Percentiles rank a stretch among this genome's conserved stretches.
Conservation (phyloP, 257 asterid genomes). For the Penstemon newberryi region DNA sequence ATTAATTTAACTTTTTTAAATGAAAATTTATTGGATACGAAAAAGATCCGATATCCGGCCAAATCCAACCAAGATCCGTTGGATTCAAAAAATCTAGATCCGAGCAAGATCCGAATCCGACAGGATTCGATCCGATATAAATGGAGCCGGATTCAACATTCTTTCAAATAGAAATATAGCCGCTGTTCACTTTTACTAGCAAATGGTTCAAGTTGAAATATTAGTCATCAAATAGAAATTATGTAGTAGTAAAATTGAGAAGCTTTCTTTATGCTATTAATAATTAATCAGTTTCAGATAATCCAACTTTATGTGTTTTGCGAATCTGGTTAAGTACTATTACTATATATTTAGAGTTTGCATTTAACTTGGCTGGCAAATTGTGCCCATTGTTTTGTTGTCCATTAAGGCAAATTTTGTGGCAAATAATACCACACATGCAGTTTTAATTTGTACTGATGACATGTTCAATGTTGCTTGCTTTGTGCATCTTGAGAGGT, state of each 20-base stretch:
- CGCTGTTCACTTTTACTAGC: not conserved
- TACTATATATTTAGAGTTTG: not conserved
- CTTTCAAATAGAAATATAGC: not conserved
- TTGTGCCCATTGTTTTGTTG: not conserved
- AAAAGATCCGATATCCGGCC: too few relatives aligned
- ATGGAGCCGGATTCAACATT: not conserved
- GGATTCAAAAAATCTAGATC: too few relatives aligned
- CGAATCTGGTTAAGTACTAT: not conserved
- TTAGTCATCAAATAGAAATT: slow-evolving; percentile 1
- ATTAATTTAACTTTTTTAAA: too few relatives aligned
- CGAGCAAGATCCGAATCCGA: too few relatives aligned
- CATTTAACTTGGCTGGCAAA: not conserved
- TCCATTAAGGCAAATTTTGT: not conserved
- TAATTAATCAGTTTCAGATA: not conserved
- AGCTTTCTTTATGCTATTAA: not conserved
- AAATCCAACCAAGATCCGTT: too few relatives aligned
- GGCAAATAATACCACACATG: not conserved
- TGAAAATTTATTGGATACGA: too few relatives aligned
- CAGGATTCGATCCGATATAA: too few relatives aligned
- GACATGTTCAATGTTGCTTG: slow-evolving; percentile 9
- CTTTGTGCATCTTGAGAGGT: slow-evolving; percentile 65
- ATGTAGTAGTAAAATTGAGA: not conserved
- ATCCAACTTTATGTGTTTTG: not conserved
- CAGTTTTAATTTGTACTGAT: slow-evolving; percentile 21
- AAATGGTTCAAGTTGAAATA: not conserved